phyloP scores from a whole-genome alignment of 805 yeast species.

The Barnettozyma californica region DNA sequence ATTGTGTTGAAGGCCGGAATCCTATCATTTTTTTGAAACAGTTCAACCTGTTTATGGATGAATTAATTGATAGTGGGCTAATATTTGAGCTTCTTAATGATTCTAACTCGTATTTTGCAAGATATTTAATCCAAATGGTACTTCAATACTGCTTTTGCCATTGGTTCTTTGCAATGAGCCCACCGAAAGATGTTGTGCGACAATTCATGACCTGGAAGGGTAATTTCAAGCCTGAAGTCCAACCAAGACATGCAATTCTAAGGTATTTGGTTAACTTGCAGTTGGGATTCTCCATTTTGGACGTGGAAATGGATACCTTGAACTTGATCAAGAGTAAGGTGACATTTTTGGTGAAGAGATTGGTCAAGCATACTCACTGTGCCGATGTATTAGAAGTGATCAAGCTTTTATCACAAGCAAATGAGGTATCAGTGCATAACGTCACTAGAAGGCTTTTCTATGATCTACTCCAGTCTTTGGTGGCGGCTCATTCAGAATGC shows the following conservation, averaged over 20 bases:
- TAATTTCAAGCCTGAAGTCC: slow-evolving; percentile 27
- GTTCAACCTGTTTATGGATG: slow-evolving; percentile 35
- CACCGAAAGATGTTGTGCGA: slow-evolving; percentile 17
- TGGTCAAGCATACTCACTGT: slow-evolving; percentile 22
- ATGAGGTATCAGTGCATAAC: slow-evolving; percentile 20
- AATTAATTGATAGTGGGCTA: slow-evolving; percentile 34
- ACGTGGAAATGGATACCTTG: slow-evolving; percentile 14
- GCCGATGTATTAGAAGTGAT: slow-evolving; percentile 29
- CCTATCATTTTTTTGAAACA: slow-evolving; percentile 33
- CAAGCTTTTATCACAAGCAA: slow-evolving; percentile 33
- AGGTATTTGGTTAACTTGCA: slow-evolving; percentile 32
- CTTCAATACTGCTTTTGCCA: slow-evolving; percentile 42
- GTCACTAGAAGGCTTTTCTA: slow-evolving; percentile 5
- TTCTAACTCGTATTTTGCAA: slow-evolving; percentile 20
- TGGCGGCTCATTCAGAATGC: slow-evolving; percentile 3
- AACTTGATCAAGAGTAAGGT: slow-evolving; percentile 17
- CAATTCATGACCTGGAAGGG: slow-evolving; percentile 31
- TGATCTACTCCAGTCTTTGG: neutral
- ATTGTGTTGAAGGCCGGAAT: slow-evolving; percentile 27
- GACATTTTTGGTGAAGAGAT: slow-evolving; percentile 17
- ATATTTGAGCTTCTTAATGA: slow-evolving; percentile 28
- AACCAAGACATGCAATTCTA: slow-evolving; percentile 27
- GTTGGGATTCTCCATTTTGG: slow-evolving; percentile 27
- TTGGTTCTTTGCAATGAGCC: slow-evolving; percentile 30
- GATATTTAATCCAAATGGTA: slow-evolving; percentile 35